Evolutionary conservation across 345 rosid genomes (phyloP).

Genomic region (Turnera subulata): DNA sequence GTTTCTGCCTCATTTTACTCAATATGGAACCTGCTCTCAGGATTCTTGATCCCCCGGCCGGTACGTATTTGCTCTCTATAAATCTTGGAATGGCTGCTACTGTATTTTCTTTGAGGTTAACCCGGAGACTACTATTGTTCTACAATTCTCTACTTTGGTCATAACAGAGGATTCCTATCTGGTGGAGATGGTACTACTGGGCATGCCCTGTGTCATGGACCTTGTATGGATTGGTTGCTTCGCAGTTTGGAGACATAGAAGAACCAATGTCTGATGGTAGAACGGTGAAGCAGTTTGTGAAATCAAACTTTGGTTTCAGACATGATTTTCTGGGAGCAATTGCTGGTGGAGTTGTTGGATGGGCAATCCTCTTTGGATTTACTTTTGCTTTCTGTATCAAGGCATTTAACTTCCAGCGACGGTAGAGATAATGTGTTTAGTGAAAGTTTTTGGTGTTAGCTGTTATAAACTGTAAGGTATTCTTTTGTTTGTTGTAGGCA

Average conservation of each 20-base stretch:
- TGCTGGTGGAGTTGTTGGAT: constrained; percentile 12
- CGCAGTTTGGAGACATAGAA: constrained; percentile 12
- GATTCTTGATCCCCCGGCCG: constrained; percentile 58
- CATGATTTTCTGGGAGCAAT: constrained; percentile 22
- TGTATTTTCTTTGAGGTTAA: too few relatives aligned
- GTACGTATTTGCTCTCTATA: too few relatives aligned
- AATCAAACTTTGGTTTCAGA: constrained; percentile 2
- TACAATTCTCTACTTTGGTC: neutral
- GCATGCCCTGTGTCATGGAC: constrained; percentile 19
- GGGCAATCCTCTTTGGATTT: constrained; percentile 8
- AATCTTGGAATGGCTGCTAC: too few relatives aligned
- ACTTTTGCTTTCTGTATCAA: constrained; percentile 14
- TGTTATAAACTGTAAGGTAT: too few relatives aligned
- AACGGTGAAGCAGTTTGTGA: constrained; percentile 3
- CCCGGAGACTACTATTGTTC: too few relatives aligned
- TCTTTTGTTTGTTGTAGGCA: too few relatives aligned
- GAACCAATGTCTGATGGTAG: neutral
- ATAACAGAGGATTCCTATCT: constrained; percentile 16
- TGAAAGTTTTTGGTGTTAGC: too few relatives aligned
- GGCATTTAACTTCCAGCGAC: constrained; percentile 21
- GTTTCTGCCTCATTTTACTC: constrained; percentile 43
- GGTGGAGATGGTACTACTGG: constrained; percentile 33
- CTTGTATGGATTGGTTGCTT: constrained; percentile 19
- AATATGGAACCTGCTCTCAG: constrained; percentile 59
- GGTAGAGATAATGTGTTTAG: too few relatives aligned